These are phyloP conservation scores for Fraxinus baroniana DNA, from an alignment of 305 asterid genomes.

Conservation along the genomic window DNA sequence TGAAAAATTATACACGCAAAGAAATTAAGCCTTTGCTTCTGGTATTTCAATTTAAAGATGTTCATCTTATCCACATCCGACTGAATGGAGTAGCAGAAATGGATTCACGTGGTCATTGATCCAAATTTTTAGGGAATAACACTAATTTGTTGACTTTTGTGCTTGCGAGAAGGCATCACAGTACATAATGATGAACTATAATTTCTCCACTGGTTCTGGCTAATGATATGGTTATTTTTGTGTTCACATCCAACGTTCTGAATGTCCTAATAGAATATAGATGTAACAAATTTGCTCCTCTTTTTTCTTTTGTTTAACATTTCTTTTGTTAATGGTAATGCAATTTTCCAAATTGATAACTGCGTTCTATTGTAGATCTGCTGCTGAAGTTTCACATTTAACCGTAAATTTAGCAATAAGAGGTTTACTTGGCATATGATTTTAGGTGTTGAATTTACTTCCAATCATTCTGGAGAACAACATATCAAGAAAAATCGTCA, in stretches of 20 bases:
- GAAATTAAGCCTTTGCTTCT: background rate
- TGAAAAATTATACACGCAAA: background rate
- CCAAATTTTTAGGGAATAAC: background rate
- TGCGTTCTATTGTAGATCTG: background rate
- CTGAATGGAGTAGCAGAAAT: background rate
- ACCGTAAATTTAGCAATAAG: constrained; percentile 5
- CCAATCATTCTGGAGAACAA: constrained; percentile 30
- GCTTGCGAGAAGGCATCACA: background rate
- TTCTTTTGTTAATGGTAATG: background rate
- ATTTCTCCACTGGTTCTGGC: background rate
- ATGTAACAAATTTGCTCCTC: background rate
- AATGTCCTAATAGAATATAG: background rate
- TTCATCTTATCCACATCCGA: background rate
- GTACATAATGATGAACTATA: background rate
- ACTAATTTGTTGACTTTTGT: background rate
- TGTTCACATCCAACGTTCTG: background rate
- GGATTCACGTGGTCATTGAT: background rate
- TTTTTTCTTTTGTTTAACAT: background rate
- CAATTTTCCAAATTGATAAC: constrained; percentile 1
- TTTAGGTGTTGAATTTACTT: constrained; percentile 39
- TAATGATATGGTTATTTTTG: background rate
- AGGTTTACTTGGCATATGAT: constrained; percentile 4
- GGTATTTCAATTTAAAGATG: background rate
- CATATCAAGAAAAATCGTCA: constrained; percentile 26
- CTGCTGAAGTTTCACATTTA: background rate